Evolutionary conservation across 805 yeast genomes (phyloP), one percentile per base, ranked within the genome.

Genomic region (Zygoascus ofunaensis): DNA sequence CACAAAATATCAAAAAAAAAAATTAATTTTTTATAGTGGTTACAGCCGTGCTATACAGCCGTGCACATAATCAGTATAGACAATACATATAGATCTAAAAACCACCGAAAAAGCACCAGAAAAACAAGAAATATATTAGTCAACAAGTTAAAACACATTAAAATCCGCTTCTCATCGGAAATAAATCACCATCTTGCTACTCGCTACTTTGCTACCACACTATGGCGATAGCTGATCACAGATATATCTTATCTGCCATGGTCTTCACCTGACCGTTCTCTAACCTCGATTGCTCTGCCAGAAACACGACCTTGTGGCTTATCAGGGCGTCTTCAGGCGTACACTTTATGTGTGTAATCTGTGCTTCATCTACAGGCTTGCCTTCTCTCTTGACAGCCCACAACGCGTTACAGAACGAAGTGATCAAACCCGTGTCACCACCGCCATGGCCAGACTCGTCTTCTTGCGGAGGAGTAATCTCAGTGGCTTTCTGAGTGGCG

Each of bases 391-490:
- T 14, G 8, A 49, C 50, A 34, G 49, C 54, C 26, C 33, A 23
- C 21, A 55, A 41, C 5, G 55, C 59, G 3, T 40, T 26, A 4
- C 50, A 56, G 47, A 55, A 55, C 12, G 57, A 50, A 10, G 34
- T 28, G n/a, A 57, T 57, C 22, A 55, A 43, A n/a, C 57, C 59
- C 14, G 30, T 43, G 39, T 55, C 59, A 10, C 59, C 59, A 8
- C 59, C 59, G 8, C 59, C 59, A 39, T 55, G 59, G 28, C 55
- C 55, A n/a, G 57, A 54, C 28, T 42, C 49, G 5, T 18, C 42
- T 12, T 47, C 54, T n/a, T 40, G 45, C 10, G 45, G 44, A 21
- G 49, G 46, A 4, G 52, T 50, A 1, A 43, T 42, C 28, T 41
- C 26, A 2, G 42, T 22, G 4, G 45, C 46, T 28, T 44, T 30